phyloP scores from a whole-genome alignment of 2,329 filamentous ascomycete genomes.

The Sordariomycetes sp. region DNA sequence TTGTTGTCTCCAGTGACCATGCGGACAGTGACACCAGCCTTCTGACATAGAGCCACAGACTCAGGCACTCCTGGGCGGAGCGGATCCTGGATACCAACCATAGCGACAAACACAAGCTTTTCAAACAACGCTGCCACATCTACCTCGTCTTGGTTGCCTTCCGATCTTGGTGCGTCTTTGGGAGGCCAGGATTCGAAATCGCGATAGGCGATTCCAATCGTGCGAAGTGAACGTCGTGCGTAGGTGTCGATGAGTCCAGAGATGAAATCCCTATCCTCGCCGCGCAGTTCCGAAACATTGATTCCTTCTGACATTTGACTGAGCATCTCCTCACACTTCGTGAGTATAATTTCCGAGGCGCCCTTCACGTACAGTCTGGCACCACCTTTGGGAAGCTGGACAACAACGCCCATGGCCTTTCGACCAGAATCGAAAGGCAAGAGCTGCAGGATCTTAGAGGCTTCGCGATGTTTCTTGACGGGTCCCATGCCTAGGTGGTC shows the following conservation, averaged over 20 bases:
- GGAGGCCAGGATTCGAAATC: constrained; percentile 85
- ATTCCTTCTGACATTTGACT: constrained; percentile 31
- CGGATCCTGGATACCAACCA: constrained; percentile 77
- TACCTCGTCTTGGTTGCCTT: constrained; percentile 49
- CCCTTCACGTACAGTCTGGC: constrained; percentile 54
- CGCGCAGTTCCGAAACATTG: constrained; percentile 35
- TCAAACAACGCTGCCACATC: constrained; percentile 58
- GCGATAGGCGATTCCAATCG: constrained; percentile 74
- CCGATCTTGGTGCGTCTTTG: constrained; percentile 42
- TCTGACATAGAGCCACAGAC: constrained; percentile 64
- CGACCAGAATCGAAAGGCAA: constrained; percentile 69
- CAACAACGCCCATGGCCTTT: constrained; percentile 61
- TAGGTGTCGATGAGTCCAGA: constrained; percentile 66
- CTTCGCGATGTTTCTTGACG: constrained; percentile 54
- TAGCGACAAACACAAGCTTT: constrained; percentile 57
- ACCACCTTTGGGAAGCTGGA: constrained; percentile 38
- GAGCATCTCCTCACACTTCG: constrained; percentile 43
- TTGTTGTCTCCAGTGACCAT: constrained; percentile 85
- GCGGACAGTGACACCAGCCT: constrained; percentile 68
- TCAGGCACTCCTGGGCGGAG: constrained; percentile 66
- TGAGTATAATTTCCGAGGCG: constrained; percentile 55
- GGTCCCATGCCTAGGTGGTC: constrained; percentile 59
- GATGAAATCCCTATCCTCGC: constrained; percentile 41
- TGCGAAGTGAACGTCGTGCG: constrained; percentile 70
- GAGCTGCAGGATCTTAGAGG: constrained; percentile 50